Evolutionary conservation across 1,139 yeast genomes (phyloP).

Genomic region (Zygotorulaspora mrakii): DNA sequence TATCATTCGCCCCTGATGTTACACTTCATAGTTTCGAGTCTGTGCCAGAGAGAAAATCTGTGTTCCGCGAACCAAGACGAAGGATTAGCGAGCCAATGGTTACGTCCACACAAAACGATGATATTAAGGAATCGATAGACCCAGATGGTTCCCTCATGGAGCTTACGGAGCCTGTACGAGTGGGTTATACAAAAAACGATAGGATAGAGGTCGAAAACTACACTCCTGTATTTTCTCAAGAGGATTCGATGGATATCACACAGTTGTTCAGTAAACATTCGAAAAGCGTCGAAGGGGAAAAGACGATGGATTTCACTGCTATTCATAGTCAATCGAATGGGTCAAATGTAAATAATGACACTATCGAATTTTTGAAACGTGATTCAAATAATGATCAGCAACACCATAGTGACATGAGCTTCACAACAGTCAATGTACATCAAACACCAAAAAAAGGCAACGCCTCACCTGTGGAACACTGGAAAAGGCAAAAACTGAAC

Average conservation of each 20-base stretch:
- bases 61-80: conserved; percentile 39
- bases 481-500: conserved; percentile 3
- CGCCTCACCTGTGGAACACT: not conserved
- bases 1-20: conserved; percentile 74
- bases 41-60: conserved; percentile 38
- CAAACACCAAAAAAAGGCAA: not conserved
- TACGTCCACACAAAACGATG: conserved; percentile 30
- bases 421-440: conserved; percentile 8
- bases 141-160: conserved; percentile 25
- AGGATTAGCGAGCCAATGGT: conserved; percentile 22
- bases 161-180: conserved; percentile 13
- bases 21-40: conserved; percentile 63
- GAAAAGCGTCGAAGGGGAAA: conserved; percentile 20
- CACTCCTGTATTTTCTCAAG: conserved; percentile 16
- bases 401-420: conserved; percentile 7
- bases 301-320: conserved; percentile 36
- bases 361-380: conserved; percentile 15
- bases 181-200: not conserved
- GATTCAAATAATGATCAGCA: not conserved
- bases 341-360: conserved; percentile 1
- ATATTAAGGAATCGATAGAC: conserved; percentile 19
- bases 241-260: conserved; percentile 28
- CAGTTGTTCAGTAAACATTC: conserved; percentile 21
- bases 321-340: conserved; percentile 3
- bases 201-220: conserved; percentile 4